Base-by-base conservation (phyloP, 495 filamentous ascomycete species). In the Penicillium lividum region DNA sequence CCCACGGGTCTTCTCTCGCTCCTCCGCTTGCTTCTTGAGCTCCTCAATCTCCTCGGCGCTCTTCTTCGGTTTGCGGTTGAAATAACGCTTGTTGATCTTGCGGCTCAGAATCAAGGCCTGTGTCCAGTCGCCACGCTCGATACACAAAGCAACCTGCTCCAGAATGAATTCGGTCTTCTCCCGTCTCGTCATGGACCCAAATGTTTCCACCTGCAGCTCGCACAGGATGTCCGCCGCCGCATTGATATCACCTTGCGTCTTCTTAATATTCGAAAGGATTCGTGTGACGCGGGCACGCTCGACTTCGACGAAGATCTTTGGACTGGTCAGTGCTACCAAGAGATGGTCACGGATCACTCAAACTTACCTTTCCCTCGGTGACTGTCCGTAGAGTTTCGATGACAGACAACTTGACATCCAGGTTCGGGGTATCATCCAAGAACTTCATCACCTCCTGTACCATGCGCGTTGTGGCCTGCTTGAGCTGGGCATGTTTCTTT, bases 401-500 rank as follows among this genome's bases (percentile, higher is more conserved):
- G 42, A 95, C 85, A 15, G 90, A 88, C 46, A 98, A 80, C 78
- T 97, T 98, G 33, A 85, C 90, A 56, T 96, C 93, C 58, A 88
- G 59, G 57, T 80, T 88, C 38, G 93, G 91, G 68, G 84, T 82
- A 48, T 89, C 83, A 68, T 96, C 90, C 71, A 98, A 76, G 72
- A 97, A 97, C 46, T 76, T 80, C 91, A 98, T 96, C 53, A 96
- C 91, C 52, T 86, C 87, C 80, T 98, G 94, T 44, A 98, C 94
- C 94, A 98, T 98, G 82, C 92, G 93, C 62, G 94, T 98, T 60
- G 90, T 92, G 65, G 94, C 94, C 78, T 97, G 95, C 74, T 97
- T 97, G 75, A 98, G 93, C 78, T 98, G 94, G 65, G 92, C 90
- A 90, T 98, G 94, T 80, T 98, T 98, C 86, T 97, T 98, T 60